A percentile compares a stretch with the other conserved stretches of the same genome.
These are phyloP conservation scores for Vinca major DNA, from an alignment of 305 asterid species.

Conservation along the genomic window DNA sequence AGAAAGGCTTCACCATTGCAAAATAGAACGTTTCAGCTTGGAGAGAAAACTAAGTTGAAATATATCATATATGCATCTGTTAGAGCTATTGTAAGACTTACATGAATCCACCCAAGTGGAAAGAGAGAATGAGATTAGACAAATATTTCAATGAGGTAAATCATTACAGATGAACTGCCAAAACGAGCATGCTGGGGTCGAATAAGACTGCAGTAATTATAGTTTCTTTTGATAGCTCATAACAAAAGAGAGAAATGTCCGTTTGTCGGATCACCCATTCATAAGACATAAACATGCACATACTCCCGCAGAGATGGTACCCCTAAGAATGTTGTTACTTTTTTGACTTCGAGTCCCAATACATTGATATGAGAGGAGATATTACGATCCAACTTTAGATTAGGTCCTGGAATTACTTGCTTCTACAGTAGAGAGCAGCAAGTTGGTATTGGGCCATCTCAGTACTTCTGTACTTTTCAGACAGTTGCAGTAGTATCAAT, in stretches of 20 bases:
- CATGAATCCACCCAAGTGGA: slow-evolving; percentile 98
- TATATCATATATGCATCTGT: slow-evolving; percentile 6
- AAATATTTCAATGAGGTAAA: not conserved
- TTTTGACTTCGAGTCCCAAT: not conserved
- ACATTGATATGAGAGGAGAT: not conserved
- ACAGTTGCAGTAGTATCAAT: not conserved
- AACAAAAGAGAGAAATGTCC: not conserved
- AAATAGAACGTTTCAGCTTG: not conserved
- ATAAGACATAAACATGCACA: not conserved
- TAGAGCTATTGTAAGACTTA: slow-evolving; percentile 37
- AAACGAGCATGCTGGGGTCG: not conserved
- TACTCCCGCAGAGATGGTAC: not conserved
- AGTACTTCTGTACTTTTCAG: not conserved
- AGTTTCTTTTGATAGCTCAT: not conserved
- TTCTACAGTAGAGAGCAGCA: not conserved
- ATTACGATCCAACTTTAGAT: not conserved
- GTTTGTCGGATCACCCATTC: not conserved
- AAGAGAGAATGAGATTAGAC: slow-evolving; percentile 54
- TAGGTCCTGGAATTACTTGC: not conserved
- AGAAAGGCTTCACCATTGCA: not conserved
- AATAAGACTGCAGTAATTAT: not conserved
- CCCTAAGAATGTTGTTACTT: not conserved
- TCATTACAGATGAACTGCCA: not conserved
- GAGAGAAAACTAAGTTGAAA: not conserved
- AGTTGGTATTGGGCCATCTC: not conserved